Evolutionary conservation across 805 yeast genomes (phyloP), one percentile per base, ranked within the genome.

Genomic region (Wickerhamomyces rabaulensis): DNA sequence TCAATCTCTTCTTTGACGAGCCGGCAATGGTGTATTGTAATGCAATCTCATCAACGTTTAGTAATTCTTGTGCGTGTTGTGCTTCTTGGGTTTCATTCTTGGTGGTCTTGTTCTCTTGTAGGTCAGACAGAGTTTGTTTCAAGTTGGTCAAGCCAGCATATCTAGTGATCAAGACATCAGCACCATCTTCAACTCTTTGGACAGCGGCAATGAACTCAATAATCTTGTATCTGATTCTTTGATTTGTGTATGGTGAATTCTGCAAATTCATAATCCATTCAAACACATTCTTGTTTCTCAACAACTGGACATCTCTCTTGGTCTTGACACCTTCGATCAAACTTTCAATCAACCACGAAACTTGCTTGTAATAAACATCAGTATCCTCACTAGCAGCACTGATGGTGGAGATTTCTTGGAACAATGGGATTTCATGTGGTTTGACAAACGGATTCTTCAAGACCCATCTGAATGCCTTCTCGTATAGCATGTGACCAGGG

Each of bases 401-500:
- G 5, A 63, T 46, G 3, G 62, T 62, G 8, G 60, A 53, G 27
- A 65, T 62, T 19, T 57, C 65, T 31, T 57, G 60, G 45, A 61
- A 66, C 23, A 79, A 54, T 3, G 83, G 82, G 6, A 78, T 55
- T 15, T 76, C 80, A 44, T 63, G 61, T 0, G 58, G 43, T 35
- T 64, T 64, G 16, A 78, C 53, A 17, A 59, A 53, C 26, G 75
- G 73, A n/a, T 63, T 60, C 43, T 66, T 67, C 29, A 88, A 66
- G 10, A 90, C 71, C 74, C 81, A 88, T 48, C 83, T 75, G 55
- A 73, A 79, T 0, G 80, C 78, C 53, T 79, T 79, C 52, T 90
- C 96, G 62, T 84, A 87, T 19, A 92, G 62, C 54, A 73, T 75
- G 51, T 87, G 92, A 0, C 82, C 79, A 0, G 97, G 96, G 50